Base-by-base conservation (phyloP, 1,139 yeast genomes). In the Pichia sp. region DNA sequence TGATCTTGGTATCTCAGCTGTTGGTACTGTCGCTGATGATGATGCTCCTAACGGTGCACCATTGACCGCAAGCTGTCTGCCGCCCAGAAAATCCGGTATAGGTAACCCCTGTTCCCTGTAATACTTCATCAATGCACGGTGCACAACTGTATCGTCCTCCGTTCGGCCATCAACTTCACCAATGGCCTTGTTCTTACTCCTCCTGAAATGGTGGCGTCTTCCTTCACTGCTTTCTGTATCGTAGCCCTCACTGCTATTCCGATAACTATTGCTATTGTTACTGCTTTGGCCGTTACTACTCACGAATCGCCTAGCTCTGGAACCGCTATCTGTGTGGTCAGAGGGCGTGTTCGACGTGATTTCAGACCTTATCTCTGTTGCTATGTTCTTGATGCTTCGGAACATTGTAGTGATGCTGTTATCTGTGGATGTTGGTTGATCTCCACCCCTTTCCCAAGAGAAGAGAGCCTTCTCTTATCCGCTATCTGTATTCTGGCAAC, bases 101-200 rank as follows among this genome's bases (percentile, higher is more conserved):
- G 34, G 33, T 15, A 32, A 26, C 15, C 48, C 49, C n/a, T 40
- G 41, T 12, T 47, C 47, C 16, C 41, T 40, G 38, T 48, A 57
- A 34, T 35, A 54, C 18, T 43, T 49, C 7, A 54, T 45, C 18
- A 59, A 31, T 0, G 61, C 53, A 15, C 40, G 43, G 27, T 55
- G 57, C 2, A 59, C 56, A 21, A 52, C 47, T 0, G 63, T 59
- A 18, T 50, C 52, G 13, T 50, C 50, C 21, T 53, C 55, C 6
- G 48, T 43, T 12, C 46, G 46, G 5, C 55, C 57, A 34, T 58
- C 62, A 18, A 49, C 48, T 27, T 55, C 59, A 13, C 25, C 36
- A 14, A 29, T 25, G 10, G 18, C 11, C 16, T 25, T 25, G 5
- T 25, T 25, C 27, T 25, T 25, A 14, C 16, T 10, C 16, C 16